Evolutionary conservation across 306 rosid species (phyloP).

Genomic region (Ziziphus jujuba): DNA sequence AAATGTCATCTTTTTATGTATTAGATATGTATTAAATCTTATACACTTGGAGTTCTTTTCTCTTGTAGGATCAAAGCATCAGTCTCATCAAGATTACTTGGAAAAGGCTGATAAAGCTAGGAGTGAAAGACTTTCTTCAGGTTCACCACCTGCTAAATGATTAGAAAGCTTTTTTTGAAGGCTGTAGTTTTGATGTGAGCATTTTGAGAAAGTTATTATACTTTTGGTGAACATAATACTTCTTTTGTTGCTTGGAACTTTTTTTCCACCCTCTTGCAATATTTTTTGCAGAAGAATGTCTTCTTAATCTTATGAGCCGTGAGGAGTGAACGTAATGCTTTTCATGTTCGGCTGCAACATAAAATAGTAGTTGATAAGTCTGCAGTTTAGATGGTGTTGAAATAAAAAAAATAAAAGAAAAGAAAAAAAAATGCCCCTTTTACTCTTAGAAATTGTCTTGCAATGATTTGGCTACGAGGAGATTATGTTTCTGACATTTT

Average conservation of each 20-base stretch:
- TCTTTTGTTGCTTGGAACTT: constrained; percentile 7
- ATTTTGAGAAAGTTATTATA: not conserved
- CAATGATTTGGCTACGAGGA: too few species aligned
- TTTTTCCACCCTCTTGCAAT: constrained; percentile 8
- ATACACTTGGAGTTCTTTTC: constrained; percentile 13
- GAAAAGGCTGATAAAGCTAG: constrained; percentile 95
- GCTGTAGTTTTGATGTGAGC: constrained; percentile 20
- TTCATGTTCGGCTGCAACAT: not conserved
- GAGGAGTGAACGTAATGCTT: not conserved
- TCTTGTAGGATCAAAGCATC: constrained; percentile 71
- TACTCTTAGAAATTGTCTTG: not conserved
- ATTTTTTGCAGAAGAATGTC: constrained; percentile 2
- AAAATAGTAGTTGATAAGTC: not conserved
- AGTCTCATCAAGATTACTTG: constrained; percentile 93
- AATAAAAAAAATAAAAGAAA: not conserved
- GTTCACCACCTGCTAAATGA: constrained; percentile 69
- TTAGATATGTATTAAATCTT: not conserved
- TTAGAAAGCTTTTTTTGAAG: constrained; percentile 20
- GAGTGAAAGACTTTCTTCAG: constrained; percentile 82
- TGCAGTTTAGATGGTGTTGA: too few species aligned
- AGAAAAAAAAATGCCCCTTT: not conserved
- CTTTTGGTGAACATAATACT: not conserved
- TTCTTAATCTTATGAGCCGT: not conserved
- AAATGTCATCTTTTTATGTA: too few species aligned
- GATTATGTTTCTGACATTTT: too few species aligned